These are phyloP conservation scores for Microcera coccophila DNA, from an alignment of 2,329 filamentous ascomycete species.

Conservation along the genomic window DNA sequence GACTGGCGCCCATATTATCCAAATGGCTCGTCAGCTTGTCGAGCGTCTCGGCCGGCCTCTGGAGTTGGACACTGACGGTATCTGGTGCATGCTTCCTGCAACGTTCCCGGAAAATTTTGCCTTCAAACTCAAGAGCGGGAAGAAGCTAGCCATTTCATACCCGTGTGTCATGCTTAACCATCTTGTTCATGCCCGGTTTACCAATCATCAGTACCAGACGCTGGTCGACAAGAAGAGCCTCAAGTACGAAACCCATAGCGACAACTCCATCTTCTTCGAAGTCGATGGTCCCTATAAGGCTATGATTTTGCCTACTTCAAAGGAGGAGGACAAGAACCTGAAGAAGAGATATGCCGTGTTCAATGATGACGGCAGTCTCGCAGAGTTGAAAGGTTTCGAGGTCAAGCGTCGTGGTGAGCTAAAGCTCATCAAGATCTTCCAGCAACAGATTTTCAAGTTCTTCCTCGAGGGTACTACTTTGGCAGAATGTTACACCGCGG, in stretches of 20 bases:
- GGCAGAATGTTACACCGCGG: slow-evolving; percentile 81
- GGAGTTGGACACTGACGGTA: slow-evolving; percentile 96
- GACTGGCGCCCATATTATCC: slow-evolving; percentile 94
- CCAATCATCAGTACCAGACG: slow-evolving; percentile 96
- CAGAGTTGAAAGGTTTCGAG: slow-evolving; percentile 95
- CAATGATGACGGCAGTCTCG: slow-evolving; percentile 93
- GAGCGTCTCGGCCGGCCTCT: slow-evolving; percentile 89
- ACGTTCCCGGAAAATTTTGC: slow-evolving; percentile 95
- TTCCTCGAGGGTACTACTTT: slow-evolving; percentile 89
- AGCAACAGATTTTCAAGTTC: slow-evolving; percentile 99
- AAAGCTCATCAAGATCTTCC: slow-evolving; percentile 99
- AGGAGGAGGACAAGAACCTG: slow-evolving; percentile 98
- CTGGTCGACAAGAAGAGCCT: slow-evolving; percentile 74
- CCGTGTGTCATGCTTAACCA: slow-evolving; percentile 99
- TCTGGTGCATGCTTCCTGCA: slow-evolving; percentile 97
- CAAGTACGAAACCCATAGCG: slow-evolving; percentile 94
- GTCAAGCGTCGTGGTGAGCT: slow-evolving; percentile 95
- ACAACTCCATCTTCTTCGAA: slow-evolving; percentile 99
- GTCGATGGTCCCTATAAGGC: slow-evolving; percentile 96
- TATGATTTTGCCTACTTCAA: slow-evolving; percentile 95
- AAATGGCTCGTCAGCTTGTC: slow-evolving; percentile 88
- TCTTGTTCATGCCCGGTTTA: slow-evolving; percentile 88
- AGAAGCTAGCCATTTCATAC: slow-evolving; percentile 95
- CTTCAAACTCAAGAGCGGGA: slow-evolving; percentile 92
- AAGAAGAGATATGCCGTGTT: slow-evolving; percentile 99